These are phyloP conservation scores for Mucor plumbeus DNA, from an alignment of 371 early-diverging fungal species.

Conservation along the genomic window DNA sequence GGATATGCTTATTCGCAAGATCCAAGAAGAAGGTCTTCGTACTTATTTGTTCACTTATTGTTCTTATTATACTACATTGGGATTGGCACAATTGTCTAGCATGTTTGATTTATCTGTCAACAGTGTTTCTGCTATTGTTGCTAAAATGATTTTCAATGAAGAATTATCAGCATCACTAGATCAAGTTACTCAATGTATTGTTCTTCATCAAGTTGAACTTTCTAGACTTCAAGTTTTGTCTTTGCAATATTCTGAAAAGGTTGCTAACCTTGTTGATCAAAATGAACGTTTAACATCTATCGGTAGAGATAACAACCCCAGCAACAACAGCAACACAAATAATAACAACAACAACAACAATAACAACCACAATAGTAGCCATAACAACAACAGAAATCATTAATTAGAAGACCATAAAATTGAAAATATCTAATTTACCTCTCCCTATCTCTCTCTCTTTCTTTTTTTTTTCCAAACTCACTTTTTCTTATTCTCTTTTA, in stretches of 20 bases:
- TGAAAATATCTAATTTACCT: conserved; percentile 17
- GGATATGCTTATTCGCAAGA: conserved; percentile 86
- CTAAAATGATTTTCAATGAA: conserved; percentile 93
- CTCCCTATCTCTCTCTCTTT: not conserved
- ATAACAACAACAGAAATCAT: conserved; percentile 18
- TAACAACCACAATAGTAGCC: not conserved
- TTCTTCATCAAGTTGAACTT: conserved; percentile 84
- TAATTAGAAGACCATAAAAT: conserved; percentile 16
- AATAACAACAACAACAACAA: conserved; percentile 6
- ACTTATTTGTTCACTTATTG: conserved; percentile 94
- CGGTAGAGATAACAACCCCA: conserved; percentile 17
- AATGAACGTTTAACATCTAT: conserved; percentile 79
- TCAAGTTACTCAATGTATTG: conserved; percentile 78
- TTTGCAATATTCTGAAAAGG: conserved; percentile 89
- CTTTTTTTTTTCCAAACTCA: not conserved
- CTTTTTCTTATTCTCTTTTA: conserved; percentile 10
- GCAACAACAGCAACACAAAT: conserved; percentile 8
- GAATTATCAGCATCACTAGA: conserved; percentile 87
- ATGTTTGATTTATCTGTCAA: conserved; percentile 86
- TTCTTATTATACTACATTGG: conserved; percentile 86
- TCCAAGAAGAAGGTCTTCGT: conserved; percentile 95
- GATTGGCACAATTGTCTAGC: conserved; percentile 76
- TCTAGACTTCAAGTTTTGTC: conserved; percentile 87
- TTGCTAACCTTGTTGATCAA: conserved; percentile 82
- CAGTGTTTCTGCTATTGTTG: conserved; percentile 76